Base-by-base conservation (phyloP, 208 protist genomes). In the Acanthamoeba lenticulata region DNA sequence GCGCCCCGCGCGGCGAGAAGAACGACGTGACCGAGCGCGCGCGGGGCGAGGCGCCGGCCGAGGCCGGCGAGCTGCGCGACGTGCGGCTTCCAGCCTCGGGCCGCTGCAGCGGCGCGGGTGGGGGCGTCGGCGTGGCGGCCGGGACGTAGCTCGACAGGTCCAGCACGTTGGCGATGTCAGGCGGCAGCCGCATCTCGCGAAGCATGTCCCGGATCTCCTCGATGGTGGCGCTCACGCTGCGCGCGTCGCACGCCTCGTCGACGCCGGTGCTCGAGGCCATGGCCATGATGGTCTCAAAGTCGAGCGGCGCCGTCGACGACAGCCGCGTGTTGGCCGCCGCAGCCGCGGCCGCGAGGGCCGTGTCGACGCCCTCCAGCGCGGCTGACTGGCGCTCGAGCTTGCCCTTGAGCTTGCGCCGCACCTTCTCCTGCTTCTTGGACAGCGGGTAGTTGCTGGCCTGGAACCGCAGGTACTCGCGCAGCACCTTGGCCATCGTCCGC, bases 401-500 rank as follows among this genome's bases (percentile, higher is more conserved):
- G 44, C 77, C 34, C 45, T 38, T 49, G 45, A 60, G 13, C 29
- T 86, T 86, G 27, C 77, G 40, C 27, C 45, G 1, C 44, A 29
- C 38, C 45, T 86, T 86, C 77, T 40, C 77, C 24, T 24, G 77
- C 34, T 57, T 49, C 45, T 86, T 86, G 1, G 77, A 44, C 45
- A 49, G 77, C n/a, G 77, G 34, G 4, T 86, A 86, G 29, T 7
- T 57, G 77, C 77, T 60, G 44, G 17, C n/a, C 77, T 86, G 77
- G 24, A 86, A 86, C 7, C 77, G 34, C n/a, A 86, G 45, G 45
- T 40, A 86, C 36, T 86, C 77, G 2, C 77, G 24, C 27, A 86
- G 45, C 77, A 86, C 77, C 77, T 86, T 86, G 27, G 77, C 77
- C 77, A 86, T 86, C n/a, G 77, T 86, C 44, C 77, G 40, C 44